A percentile compares a stretch with the other conserved stretches of the same genome.
Evolutionary conservation across 192 early-diverging fungal genomes (phyloP).

Genomic region (Mortierella claussenii): DNA sequence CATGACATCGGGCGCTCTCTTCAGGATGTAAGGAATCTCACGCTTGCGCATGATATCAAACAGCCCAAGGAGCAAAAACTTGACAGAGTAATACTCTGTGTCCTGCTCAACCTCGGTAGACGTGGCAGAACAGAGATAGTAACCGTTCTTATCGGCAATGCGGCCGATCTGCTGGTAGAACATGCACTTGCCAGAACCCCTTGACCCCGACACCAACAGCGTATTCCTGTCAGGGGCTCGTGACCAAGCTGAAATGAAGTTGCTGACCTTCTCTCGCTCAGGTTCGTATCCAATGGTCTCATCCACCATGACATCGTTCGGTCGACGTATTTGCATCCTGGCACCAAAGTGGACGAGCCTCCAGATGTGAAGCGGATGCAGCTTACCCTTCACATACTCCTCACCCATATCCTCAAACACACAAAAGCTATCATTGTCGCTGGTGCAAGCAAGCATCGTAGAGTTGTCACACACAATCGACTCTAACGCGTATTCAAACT

Average conservation of each 20-base stretch:
- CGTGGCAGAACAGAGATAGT: slow-evolving; percentile 43
- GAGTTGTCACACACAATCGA: slow-evolving; percentile 57
- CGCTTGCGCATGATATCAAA: slow-evolving; percentile 57
- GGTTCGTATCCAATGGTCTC: slow-evolving; percentile 58
- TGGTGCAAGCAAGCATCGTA: slow-evolving; percentile 52
- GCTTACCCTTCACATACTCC: slow-evolving; percentile 60
- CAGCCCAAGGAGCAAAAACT: slow-evolving; percentile 49
- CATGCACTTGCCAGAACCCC: slow-evolving; percentile 59
- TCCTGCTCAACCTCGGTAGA: slow-evolving; percentile 59
- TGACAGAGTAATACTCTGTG: slow-evolving; percentile 57
- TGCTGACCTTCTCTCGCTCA: slow-evolving; percentile 48
- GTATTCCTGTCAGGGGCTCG: slow-evolving; percentile 49
- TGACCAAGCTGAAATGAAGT: slow-evolving; percentile 54
- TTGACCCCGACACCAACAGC: slow-evolving; percentile 51
- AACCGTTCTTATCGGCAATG: slow-evolving; percentile 25
- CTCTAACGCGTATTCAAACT: slow-evolving; percentile 55
- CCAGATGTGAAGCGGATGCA: slow-evolving; percentile 51
- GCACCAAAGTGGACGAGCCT: slow-evolving; percentile 53
- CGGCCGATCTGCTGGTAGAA: slow-evolving; percentile 56
- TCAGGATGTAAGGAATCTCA: slow-evolving; percentile 35
- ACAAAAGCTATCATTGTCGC: slow-evolving; percentile 44
- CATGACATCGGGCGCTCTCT: too few relatives aligned
- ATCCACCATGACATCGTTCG: slow-evolving; percentile 29
- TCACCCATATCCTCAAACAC: slow-evolving; percentile 61
- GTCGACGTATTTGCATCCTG: slow-evolving; percentile 27